Evolutionary conservation across 148 eudicot species (phyloP).

Genomic region (Heliamphora exappendiculata): DNA sequence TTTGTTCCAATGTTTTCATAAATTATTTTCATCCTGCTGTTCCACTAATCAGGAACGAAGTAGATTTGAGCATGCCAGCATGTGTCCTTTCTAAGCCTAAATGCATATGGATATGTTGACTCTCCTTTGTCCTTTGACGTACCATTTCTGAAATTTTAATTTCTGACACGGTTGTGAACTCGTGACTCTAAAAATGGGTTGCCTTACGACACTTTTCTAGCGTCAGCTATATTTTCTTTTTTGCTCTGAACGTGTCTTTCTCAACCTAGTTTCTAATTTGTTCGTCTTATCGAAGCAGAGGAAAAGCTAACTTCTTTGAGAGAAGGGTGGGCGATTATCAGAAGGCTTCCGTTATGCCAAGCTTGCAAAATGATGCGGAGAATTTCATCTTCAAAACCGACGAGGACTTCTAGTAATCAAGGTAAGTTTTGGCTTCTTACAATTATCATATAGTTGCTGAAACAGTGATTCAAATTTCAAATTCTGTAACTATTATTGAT

Average conservation of each 20-base stretch:
- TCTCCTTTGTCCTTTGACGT: neutral
- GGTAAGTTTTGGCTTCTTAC: neutral
- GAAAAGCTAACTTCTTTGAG: slow-evolving; percentile 76
- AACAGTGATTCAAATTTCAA: neutral
- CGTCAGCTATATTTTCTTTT: neutral
- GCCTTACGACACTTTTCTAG: neutral
- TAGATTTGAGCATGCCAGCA: neutral
- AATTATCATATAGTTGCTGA: neutral
- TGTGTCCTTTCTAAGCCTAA: neutral
- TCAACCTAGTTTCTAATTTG: slow-evolving; percentile 4
- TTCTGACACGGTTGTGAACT: neutral
- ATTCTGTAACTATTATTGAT: neutral
- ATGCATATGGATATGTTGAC: neutral
- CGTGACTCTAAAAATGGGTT: neutral
- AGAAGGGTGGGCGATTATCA: slow-evolving; percentile 79
- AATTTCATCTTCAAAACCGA: slow-evolving; percentile 61
- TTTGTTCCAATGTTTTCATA: neutral
- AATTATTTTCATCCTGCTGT: neutral
- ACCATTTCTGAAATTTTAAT: neutral
- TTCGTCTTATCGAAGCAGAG: slow-evolving; percentile 35
- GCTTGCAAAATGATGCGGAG: slow-evolving; percentile 39
- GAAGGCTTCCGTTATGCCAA: slow-evolving; percentile 75
- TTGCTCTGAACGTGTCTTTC: neutral
- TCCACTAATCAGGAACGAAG: neutral
- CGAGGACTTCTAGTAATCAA: slow-evolving; percentile 54